These are phyloP conservation scores for Meredithiella fracta DNA, from an alignment of 2,329 filamentous ascomycete genomes.

Conservation along the genomic window DNA sequence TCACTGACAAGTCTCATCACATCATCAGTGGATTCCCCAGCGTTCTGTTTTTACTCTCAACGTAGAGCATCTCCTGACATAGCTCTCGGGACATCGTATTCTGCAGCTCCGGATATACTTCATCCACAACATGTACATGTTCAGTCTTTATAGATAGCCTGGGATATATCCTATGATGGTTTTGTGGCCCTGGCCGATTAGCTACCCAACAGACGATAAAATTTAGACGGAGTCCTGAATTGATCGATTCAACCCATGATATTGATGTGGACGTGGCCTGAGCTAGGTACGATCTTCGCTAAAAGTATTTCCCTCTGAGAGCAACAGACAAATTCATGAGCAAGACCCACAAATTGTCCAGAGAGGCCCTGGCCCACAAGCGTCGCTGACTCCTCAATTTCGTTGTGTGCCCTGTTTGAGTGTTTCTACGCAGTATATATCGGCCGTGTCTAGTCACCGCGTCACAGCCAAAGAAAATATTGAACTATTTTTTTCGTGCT, in stretches of 20 bases:
- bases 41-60: too few species aligned
- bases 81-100: too few species aligned
- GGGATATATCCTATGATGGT: too few species aligned
- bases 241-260: not conserved
- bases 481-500: not conserved
- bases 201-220: not conserved
- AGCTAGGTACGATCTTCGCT: not conserved
- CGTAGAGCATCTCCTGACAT: too few species aligned
- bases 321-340: not conserved
- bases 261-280: not conserved
- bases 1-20: too few species aligned
- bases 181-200: too few species aligned
- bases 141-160: too few species aligned
- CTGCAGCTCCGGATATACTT: too few species aligned
- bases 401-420: not conserved
- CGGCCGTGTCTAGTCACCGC: too few species aligned
- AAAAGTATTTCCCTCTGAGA: not conserved
- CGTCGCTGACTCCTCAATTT: not conserved
- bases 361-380: not conserved
- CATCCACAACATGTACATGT: too few species aligned
- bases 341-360: not conserved
- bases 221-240: not conserved
- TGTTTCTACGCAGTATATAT: too few species aligned
- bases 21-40: too few species aligned
- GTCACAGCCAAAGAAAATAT: not conserved